Conservation (phyloP, 2,329 filamentous ascomycete genomes). For the Ceratocystis albifundus region DNA sequence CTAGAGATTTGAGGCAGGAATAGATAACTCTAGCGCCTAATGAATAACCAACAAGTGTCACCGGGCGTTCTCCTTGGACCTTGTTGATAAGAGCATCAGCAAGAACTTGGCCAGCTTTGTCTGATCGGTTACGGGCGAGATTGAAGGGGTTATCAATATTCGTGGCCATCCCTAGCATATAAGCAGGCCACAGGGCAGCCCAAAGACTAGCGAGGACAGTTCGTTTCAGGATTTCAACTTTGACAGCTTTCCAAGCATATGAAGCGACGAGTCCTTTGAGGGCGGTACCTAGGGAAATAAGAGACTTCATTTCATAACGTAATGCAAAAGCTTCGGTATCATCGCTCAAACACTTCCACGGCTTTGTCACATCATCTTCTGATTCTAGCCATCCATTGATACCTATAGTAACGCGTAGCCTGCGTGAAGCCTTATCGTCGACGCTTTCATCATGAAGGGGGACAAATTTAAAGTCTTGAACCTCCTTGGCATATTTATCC, state of each 20-base stretch:
- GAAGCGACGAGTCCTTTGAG: conserved; percentile 61
- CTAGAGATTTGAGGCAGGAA: conserved; percentile 64
- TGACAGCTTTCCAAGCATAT: conserved; percentile 63
- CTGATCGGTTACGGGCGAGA: conserved; percentile 61
- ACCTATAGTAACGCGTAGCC: conserved; percentile 70
- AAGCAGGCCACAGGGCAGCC: conserved; percentile 58
- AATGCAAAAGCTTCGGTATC: conserved; percentile 74
- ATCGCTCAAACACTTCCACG: conserved; percentile 63
- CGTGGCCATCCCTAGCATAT: conserved; percentile 52
- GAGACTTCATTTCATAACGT: conserved; percentile 66
- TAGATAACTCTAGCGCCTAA: conserved; percentile 74
- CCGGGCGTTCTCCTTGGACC: conserved; percentile 68
- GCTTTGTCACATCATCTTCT: conserved; percentile 62
- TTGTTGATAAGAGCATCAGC: conserved; percentile 74
- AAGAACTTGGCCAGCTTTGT: conserved; percentile 68
- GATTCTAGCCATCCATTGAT: conserved; percentile 76
- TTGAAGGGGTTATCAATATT: conserved; percentile 73
- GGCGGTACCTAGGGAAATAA: conserved; percentile 64
- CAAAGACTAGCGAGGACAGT: conserved; percentile 58
- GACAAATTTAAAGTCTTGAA: conserved; percentile 70
- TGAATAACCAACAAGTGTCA: conserved; percentile 72
- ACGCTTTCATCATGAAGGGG: conserved; percentile 43
- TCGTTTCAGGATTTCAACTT: conserved; percentile 60
- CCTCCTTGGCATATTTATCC: conserved; percentile 75
- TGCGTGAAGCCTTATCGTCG: conserved; percentile 25